Evolutionary conservation across 768 basidiomycete genomes (phyloP).

Genomic region (Russula ochroleuca): DNA sequence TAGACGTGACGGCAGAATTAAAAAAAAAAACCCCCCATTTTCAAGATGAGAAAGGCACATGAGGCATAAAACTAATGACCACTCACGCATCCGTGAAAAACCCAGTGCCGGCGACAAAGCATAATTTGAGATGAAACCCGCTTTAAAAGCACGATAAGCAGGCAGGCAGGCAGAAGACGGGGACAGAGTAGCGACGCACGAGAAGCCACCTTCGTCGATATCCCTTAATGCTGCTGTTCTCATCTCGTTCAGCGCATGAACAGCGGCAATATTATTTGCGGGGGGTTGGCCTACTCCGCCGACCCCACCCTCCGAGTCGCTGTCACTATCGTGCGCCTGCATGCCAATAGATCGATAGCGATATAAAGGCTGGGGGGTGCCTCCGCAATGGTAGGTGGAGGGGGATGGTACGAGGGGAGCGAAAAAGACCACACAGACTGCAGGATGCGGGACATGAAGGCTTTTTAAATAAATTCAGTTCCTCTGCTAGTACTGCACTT

Average conservation of each 20-base stretch:
- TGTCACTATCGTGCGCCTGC: neutral
- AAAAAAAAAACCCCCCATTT: neutral
- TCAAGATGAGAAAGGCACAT: neutral
- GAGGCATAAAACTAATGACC: neutral
- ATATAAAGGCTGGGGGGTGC: neutral
- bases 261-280: neutral
- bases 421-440: neutral
- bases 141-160: slow-evolving; percentile 24
- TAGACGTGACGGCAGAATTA: slow-evolving; percentile 25
- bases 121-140: slow-evolving; percentile 49
- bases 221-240: slow-evolving; percentile 78
- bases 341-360: neutral
- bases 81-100: slow-evolving; percentile 85
- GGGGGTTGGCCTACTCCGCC: neutral
- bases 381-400: too few species aligned
- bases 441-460: neutral
- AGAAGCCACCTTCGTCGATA: slow-evolving; percentile 82
- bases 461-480: neutral
- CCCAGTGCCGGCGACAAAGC: slow-evolving; percentile 61
- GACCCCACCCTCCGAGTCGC: neutral
- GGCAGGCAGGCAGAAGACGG: neutral
- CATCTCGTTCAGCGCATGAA: slow-evolving; percentile 51
- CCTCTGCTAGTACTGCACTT: too few species aligned
- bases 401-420: neutral
- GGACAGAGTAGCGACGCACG: slow-evolving; percentile 42